phyloP scores from a whole-genome alignment of 2,329 filamentous ascomycete species.

The Diaporthe citrichinensis region DNA sequence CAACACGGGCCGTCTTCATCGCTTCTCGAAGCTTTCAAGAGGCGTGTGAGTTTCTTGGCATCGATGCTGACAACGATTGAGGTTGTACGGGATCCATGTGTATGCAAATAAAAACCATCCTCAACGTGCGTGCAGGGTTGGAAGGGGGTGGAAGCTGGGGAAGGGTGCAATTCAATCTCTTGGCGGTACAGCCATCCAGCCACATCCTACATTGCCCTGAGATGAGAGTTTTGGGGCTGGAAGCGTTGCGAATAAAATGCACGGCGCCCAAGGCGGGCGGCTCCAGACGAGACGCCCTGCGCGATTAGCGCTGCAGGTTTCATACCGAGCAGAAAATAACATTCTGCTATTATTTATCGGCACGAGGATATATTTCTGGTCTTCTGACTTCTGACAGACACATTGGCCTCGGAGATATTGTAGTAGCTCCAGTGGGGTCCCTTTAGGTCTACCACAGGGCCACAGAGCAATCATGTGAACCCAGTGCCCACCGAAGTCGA shows the following conservation, averaged over 20 bases:
- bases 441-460: not conserved
- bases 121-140: not conserved
- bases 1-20: slow-evolving; percentile 9
- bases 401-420: not conserved
- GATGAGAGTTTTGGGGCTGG: not conserved
- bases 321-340: not conserved
- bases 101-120: too few species aligned
- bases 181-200: too few species aligned
- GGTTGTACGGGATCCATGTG: not conserved
- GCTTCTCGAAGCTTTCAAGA: slow-evolving; percentile 3
- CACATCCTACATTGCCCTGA: too few species aligned
- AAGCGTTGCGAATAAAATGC: not conserved
- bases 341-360: not conserved
- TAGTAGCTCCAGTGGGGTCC: too few species aligned
- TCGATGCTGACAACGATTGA: not conserved
- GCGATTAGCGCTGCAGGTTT: not conserved
- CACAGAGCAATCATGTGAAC: not conserved
- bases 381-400: not conserved
- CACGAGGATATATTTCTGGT: too few species aligned
- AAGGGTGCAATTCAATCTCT: not conserved
- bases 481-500: too few species aligned
- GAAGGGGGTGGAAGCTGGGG: not conserved
- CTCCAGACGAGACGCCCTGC: not conserved
- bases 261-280: not conserved
- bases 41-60: slow-evolving; percentile 11